phyloP scores from a whole-genome alignment of 2,329 filamentous ascomycete genomes.

The Colletotrichum theobromicola region DNA sequence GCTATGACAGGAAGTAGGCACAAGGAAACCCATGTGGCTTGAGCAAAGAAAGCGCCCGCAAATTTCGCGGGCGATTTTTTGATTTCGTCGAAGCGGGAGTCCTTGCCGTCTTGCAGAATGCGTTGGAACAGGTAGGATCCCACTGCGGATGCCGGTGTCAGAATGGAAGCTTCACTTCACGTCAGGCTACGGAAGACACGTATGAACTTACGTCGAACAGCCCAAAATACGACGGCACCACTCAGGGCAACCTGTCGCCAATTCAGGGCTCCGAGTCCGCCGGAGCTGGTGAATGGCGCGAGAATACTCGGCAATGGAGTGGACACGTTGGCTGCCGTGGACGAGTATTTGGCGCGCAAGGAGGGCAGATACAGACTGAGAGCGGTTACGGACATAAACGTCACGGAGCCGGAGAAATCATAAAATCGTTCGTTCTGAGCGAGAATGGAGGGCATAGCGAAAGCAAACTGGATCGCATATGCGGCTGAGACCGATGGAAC shows the following conservation, averaged over 20 bases:
- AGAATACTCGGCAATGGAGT: slow-evolving; percentile 53
- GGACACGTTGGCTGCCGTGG: slow-evolving; percentile 34
- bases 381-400: slow-evolving; percentile 68
- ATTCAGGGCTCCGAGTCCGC: slow-evolving; percentile 51
- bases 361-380: slow-evolving; percentile 66
- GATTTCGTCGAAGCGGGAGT: slow-evolving; percentile 54
- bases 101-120: slow-evolving; percentile 62
- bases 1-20: slow-evolving; percentile 69
- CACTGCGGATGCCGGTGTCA: slow-evolving; percentile 44
- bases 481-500: slow-evolving; percentile 67
- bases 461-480: slow-evolving; percentile 66
- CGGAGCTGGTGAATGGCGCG: slow-evolving; percentile 45
- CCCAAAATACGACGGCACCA: slow-evolving; percentile 58
- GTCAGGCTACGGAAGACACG: not conserved
- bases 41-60: slow-evolving; percentile 48
- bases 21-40: slow-evolving; percentile 73
- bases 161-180: not conserved
- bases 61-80: slow-evolving; percentile 40
- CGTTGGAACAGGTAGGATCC: slow-evolving; percentile 69
- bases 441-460: slow-evolving; percentile 66
- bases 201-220: slow-evolving; percentile 56
- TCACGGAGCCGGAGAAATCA: slow-evolving; percentile 70
- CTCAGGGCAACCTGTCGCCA: slow-evolving; percentile 60
- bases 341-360: slow-evolving; percentile 56
- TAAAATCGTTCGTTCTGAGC: slow-evolving; percentile 70